Evolutionary conservation across 352 stramenopile species (phyloP), one percentile per base, ranked within the genome.

Genomic region (Phytophthora niederhauseri): DNA sequence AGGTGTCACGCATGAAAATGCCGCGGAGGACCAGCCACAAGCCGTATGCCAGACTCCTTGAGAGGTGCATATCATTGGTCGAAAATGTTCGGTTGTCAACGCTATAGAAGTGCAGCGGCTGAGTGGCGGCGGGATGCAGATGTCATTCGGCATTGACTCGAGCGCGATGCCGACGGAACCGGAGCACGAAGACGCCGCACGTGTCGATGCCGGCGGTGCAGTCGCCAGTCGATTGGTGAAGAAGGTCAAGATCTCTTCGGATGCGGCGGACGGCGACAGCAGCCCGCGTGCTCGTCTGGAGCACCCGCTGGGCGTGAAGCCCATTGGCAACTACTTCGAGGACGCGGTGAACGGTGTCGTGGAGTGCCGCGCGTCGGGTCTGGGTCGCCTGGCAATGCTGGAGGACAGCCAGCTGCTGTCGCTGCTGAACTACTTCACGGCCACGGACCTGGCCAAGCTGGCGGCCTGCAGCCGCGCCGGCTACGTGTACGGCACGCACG

Each of bases 301-400:
- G 55, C 90, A 97, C 61, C 89, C 90, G 22, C 90, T 87, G 51
- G 89, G 89, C 50, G 78, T 97, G 38, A 92, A 96, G 53, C 90
- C 90, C 1, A 77, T 92, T 61, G 90, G 90, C 57, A 96, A 97
- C 49, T 90, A 76, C 72, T 93, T 84, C 38, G 85, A 85, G 46
- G 87, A 95, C 60, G 66, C 72, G 9, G 63, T 77, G 28, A 84
- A 85, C 30, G 88, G 84, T n/a, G 72, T 93, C 12, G 53, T 64
- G 43, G 82, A 92, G 63, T 92, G 85, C 55, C 88, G 90, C 11
- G 66, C 61, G 0, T 65, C 72, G 1, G 84, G 87, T 19, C 74
- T 97, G 14, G 90, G 90, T 0, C 56, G 45, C 3, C 73, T 96
- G 0, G 68, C 75, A 12, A 66, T 68, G 14, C 53, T 96, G 15